Base-by-base conservation (phyloP, 352 stramenopile species). In the Phytophthora macrochlamydospora region DNA sequence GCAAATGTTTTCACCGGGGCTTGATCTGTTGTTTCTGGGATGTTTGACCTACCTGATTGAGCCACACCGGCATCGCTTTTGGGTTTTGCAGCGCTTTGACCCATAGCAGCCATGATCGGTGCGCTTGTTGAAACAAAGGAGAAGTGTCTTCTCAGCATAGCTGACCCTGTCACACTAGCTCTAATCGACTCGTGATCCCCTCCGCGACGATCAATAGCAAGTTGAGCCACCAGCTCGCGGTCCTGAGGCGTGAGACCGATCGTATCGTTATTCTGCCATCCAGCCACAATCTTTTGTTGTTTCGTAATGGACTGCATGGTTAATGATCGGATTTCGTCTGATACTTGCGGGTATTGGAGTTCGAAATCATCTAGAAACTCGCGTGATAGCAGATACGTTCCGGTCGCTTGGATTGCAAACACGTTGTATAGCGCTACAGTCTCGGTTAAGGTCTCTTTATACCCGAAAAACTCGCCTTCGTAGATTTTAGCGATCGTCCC, bases 401-500 rank as follows among this genome's bases (percentile, higher is more conserved):
- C 83, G 4, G 71, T 90, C 3, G 83, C 55, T 24, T 81, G 67
- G 46, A 86, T 76, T 0, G 83, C 83, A 35, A 92, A 91, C 33
- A 82, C 71, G 50, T 93, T 91, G 69, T 93, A 92, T 44, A 82
- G 71, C 8, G 85, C 81, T 2, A 79, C 62, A 4, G 62, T 65
- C 45, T 87, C 63, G 9, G 77, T 91, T 31, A 93, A 59, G 6
- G 84, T 79, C 56, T 94, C 83, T 35, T 91, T 91, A 58, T 94
- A 91, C 1, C 81, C 85, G 37, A 92, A 94, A 60, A 91, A 91
- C 54, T 91, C 83, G 4, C 83, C 82, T 64, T 92, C 78, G 42
- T 81, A 89, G 30, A 93, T 68, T 35, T 80, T 93, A 1, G 83
- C 79, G 46, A 90, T 90, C 4, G 75, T 83, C 3, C 57, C 56